Base-by-base conservation (phyloP, 1,139 yeast genomes). In the Geotrichum armillariae region DNA sequence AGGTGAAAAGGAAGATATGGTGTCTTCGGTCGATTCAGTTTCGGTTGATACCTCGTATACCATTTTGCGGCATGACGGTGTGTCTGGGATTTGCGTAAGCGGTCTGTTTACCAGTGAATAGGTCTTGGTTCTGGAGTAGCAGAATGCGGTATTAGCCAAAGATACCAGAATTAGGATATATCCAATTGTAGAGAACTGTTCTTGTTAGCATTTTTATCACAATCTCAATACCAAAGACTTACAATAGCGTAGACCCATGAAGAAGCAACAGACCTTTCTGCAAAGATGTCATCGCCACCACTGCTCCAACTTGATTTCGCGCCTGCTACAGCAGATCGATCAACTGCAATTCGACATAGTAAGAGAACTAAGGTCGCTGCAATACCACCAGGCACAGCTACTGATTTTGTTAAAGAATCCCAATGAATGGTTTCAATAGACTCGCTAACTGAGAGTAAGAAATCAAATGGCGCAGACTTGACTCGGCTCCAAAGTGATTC, bases 351-450 rank as follows among this genome's bases (percentile, higher is more conserved):
- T 27, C 63, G 52, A 40, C 63, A 60, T 17, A 60, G 25, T 42
- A 60, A 35, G 41, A 62, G 66, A 32, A 68, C 29, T 25, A 64
- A 52, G 17, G 71, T 68, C 42, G 76, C 62, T 0, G 61, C 47
- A n/a, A 68, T 64, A 0, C 85, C 85, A 9, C 71, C 56, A 0
- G 80, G 82, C 31, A 74, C 57, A 0, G 80, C 82, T 7, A 76
- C 57, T 0, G 75, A 58, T n/a, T 62, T 60, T 8, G 79, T 71
- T 54, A 78, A 73, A 1, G 73, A 70, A 58, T 84, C 89, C 90
- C 90, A 84, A 53, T 83, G 86, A 4, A 83, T 76, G 4, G 82
- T 69, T 44, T 75, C 74, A 17, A 80, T 58, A 11, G 68, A 60
- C 61, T 84, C 90, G 58, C 80, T 80, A 33, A 79, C 47, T 44